Evolutionary conservation across 2,329 filamentous ascomycete genomes (phyloP), one percentile per base, ranked within the genome.

Genomic region (Epichloe coenophiala): DNA sequence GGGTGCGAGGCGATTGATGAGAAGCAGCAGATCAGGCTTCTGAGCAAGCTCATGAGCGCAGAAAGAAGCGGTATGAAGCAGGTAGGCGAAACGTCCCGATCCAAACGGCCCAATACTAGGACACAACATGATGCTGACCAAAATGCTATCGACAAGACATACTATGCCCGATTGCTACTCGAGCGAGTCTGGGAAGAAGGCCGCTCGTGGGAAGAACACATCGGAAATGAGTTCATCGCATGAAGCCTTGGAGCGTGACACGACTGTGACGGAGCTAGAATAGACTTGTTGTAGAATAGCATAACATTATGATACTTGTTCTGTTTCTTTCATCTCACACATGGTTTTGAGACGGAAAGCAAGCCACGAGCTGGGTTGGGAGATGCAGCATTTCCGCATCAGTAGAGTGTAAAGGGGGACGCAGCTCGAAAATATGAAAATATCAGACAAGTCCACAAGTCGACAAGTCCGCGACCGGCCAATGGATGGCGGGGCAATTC

Each of bases 51-150:
- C 60, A 71, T 73, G 61, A 75, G 75, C 17, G 77, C 88, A 1
- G 86, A 91, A 66, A 78, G 75, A 5, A 82, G 83, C 55, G 87
- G 86, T 4, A 82, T 91, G 78, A 84, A 79, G 54, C 86, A 91
- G 72, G 84, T 84, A 58, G 65, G 73, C 58, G 49, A 23, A 31
- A 4, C 8, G 27, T 27, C 11, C 5, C 19, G 11, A 31, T 31
- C 43, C 19, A 2, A 4, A 15, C 1, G 21, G 4, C 19, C 19
- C 19, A 19, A 4, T 9, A 3, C 27, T 11, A 11, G 5, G 23
- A 23, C 17, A n/a, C 37, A 17, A 23, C 37, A 23, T 8, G 47
- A 36, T 43, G 31, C 15, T 51, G 35, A 36, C 12, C 21, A 17
- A 47, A 17, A 6, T 56, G 33, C 1, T 33, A 48, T 21, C 5